phyloP scores from a whole-genome alignment of 495 filamentous ascomycete species.

The Penicillium argentinense region DNA sequence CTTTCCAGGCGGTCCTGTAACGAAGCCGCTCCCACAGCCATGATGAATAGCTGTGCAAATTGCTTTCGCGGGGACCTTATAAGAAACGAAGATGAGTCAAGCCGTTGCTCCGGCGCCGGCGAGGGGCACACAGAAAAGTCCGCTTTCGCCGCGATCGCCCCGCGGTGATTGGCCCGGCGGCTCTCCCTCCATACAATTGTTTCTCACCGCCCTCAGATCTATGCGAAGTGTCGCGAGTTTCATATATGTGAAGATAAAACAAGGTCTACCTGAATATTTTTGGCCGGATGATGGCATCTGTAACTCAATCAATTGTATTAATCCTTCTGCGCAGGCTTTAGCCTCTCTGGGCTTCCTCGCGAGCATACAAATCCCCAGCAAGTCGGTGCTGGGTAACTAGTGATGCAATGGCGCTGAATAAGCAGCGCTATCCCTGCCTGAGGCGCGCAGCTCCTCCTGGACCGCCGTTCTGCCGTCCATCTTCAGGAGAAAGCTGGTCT shows the following conservation, averaged over 20 bases:
- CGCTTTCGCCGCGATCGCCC: conserved; percentile 25
- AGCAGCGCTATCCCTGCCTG: no score
- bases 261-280: no score
- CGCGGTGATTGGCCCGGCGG: conserved; percentile 18
- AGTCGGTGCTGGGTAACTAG: no score
- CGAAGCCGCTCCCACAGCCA: conserved; percentile 37
- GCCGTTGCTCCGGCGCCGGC: conserved; percentile 2
- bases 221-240: no score
- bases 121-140: conserved; percentile 25
- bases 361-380: no score
- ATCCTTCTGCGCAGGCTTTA: no score
- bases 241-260: no score
- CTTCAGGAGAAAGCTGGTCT: conserved; percentile 8
- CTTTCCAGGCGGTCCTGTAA: conserved; percentile 47
- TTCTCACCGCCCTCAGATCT: conserved; percentile 13
- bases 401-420: no score
- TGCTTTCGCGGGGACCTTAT: conserved; percentile 9
- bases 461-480: background rate
- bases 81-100: conserved; percentile 24
- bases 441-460: conserved; percentile 3
- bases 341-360: no score
- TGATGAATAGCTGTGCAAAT: conserved; percentile 30
- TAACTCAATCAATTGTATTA: no score
- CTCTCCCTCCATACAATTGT: conserved; percentile 12
- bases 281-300: no score